Evolutionary conservation across 1,139 yeast genomes (phyloP).

Genomic region (Lodderomyces margitis): DNA sequence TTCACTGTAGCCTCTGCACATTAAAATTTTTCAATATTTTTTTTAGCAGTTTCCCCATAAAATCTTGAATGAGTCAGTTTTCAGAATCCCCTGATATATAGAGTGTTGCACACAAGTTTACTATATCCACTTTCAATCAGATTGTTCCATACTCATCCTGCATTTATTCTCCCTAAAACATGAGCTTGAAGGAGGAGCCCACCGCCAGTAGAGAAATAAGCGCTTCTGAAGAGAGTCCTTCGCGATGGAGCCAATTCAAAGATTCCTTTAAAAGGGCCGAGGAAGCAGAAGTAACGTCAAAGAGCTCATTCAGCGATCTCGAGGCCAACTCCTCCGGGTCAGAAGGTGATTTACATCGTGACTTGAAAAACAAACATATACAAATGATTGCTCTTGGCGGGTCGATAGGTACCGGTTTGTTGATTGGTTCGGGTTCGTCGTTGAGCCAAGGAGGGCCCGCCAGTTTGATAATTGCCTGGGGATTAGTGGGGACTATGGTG

Average conservation of each 20-base stretch:
- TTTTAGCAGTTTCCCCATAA: conserved; percentile 3
- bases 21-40: background rate
- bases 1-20: background rate
- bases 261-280: conserved; percentile 39
- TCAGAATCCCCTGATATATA: background rate
- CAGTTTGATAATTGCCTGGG: conserved; percentile 67
- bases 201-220: background rate
- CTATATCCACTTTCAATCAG: background rate
- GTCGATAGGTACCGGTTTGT: conserved; percentile 64
- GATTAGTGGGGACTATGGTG: conserved; percentile 65
- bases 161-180: background rate
- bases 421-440: conserved; percentile 73
- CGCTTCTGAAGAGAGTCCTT: background rate
- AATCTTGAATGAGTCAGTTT: background rate
- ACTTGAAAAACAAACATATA: conserved; percentile 50
- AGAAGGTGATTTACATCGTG: conserved; percentile 35
- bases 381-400: conserved; percentile 69
- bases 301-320: background rate
- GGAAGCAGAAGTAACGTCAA: conserved; percentile 2
- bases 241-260: conserved; percentile 23
- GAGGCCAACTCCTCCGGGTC: background rate
- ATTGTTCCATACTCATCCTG: background rate
- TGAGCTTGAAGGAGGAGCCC: background rate
- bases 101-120: background rate
- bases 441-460: conserved; percentile 78